These are phyloP conservation scores for Phlebopus sp. DNA, from an alignment of 1,284 basidiomycete species.

Conservation along the genomic window DNA sequence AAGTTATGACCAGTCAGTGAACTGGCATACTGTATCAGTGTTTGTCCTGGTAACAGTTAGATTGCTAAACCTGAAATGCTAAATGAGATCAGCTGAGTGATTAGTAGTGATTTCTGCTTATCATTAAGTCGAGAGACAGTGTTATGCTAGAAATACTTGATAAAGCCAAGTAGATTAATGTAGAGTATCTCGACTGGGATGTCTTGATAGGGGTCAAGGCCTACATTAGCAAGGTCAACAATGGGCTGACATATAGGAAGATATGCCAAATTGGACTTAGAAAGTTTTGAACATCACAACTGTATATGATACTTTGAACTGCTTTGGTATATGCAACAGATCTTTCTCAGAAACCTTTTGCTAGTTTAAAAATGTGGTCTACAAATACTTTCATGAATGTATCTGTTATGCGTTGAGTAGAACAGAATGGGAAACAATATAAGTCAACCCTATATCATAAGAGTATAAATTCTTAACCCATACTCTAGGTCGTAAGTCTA, in stretches of 20 bases:
- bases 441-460: no score
- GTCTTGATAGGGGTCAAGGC: constrained; percentile 31
- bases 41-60: constrained; percentile 20
- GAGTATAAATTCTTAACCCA: no score
- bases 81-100: constrained; percentile 21
- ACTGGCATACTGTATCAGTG: constrained; percentile 30
- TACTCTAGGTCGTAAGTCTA: no score
- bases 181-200: constrained; percentile 38
- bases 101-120: constrained; percentile 16
- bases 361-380: background rate
- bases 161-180: constrained; percentile 34
- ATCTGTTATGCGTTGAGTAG: no score
- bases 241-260: background rate
- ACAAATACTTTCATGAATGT: constrained; percentile 2
- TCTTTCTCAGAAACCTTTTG: background rate
- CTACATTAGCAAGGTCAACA: background rate
- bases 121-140: constrained; percentile 19
- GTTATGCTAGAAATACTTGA: constrained; percentile 41
- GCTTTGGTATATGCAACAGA: background rate
- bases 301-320: background rate
- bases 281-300: background rate
- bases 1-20: constrained; percentile 34
- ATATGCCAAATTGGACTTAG: constrained; percentile 6
- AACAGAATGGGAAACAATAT: no score
- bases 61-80: constrained; percentile 25